Percentiles rank a stretch among this genome's conserved stretches.
phyloP scores from a whole-genome alignment of 805 yeast species.

The Starmerella gropengiesseri region DNA sequence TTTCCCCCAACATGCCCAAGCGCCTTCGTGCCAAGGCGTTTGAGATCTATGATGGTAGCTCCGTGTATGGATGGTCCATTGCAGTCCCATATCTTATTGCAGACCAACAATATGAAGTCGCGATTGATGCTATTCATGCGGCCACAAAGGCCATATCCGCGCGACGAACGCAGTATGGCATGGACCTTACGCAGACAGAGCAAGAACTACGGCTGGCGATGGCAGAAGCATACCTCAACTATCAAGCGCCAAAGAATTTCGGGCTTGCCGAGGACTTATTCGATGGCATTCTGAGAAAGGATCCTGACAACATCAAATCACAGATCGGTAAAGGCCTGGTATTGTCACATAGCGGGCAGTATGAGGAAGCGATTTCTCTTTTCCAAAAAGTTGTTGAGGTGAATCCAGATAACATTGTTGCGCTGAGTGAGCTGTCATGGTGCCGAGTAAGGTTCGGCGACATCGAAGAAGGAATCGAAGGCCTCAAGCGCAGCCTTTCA shows the following conservation, averaged over 20 bases:
- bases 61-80: conserved; percentile 57
- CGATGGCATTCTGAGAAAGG: conserved; percentile 44
- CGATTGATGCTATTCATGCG: conserved; percentile 46
- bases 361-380: conserved; percentile 42
- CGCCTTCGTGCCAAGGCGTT: background rate
- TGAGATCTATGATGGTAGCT: conserved; percentile 18
- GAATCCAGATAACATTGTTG: conserved; percentile 46
- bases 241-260: conserved; percentile 85
- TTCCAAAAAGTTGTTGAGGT: conserved; percentile 42
- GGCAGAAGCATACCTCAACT: conserved; percentile 69
- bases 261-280: conserved; percentile 62
- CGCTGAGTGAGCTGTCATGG: conserved; percentile 68
- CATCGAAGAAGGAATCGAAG: conserved; percentile 35
- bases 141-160: conserved; percentile 43
- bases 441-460: conserved; percentile 50
- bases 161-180: conserved; percentile 38
- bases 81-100: conserved; percentile 50
- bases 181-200: conserved; percentile 41
- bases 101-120: conserved; percentile 51
- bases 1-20: background rate
- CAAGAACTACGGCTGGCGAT: conserved; percentile 51
- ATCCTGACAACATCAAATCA: conserved; percentile 46
- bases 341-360: conserved; percentile 51
- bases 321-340: conserved; percentile 75
- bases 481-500: conserved; percentile 37